Evolutionary conservation across 306 rosid genomes (phyloP).

Genomic region (Hylodesmum podocarpum): DNA sequence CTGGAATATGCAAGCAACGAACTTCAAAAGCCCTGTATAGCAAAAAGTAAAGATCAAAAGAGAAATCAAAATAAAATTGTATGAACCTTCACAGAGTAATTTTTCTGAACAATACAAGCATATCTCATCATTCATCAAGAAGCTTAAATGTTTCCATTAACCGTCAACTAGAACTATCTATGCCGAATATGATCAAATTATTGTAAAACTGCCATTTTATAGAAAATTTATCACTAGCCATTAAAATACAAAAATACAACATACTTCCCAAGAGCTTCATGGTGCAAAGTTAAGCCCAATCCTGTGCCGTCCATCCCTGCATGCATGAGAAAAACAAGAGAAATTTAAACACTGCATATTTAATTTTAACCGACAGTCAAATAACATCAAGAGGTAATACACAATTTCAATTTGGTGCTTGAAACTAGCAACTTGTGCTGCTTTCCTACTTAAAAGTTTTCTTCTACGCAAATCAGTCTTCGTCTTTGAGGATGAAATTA

Average conservation of each 20-base stretch:
- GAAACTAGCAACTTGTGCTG: background rate
- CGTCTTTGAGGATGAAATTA: background rate
- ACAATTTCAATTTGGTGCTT: background rate
- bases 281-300: slow-evolving; percentile 82
- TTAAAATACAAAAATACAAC: slow-evolving; percentile 28
- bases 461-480: background rate
- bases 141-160: slow-evolving; percentile 11
- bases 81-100: slow-evolving; percentile 5
- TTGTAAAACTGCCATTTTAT: background rate
- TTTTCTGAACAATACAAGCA: slow-evolving; percentile 10
- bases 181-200: background rate
- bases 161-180: background rate
- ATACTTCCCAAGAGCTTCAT: slow-evolving; percentile 93
- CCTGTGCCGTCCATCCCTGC: slow-evolving; percentile 96
- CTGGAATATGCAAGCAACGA: slow-evolving; percentile 89
- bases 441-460: background rate
- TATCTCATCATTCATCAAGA: background rate
- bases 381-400: background rate
- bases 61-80: background rate
- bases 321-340: slow-evolving; percentile 40
- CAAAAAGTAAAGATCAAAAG: slow-evolving; percentile 8
- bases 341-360: slow-evolving; percentile 5
- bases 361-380: background rate
- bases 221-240: background rate
- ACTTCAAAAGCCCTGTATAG: slow-evolving; percentile 83